Base-by-base conservation (phyloP, 768 basidiomycete species). In the Lanmaoa pseudosensibilis region DNA sequence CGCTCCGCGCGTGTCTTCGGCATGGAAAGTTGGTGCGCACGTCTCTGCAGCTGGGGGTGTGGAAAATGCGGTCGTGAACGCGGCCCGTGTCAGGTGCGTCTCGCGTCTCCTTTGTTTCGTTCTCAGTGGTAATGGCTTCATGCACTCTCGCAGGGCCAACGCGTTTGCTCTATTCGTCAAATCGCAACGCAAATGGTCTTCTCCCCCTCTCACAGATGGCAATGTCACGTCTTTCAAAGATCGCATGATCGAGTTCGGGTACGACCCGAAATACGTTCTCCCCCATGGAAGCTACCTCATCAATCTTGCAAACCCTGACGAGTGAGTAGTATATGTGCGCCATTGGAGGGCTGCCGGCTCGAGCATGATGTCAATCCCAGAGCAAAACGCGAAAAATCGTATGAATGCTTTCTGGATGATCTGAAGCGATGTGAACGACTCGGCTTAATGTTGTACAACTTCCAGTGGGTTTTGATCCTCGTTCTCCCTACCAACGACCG, bases 221-320 rank as follows among this genome's bases (percentile, higher is more conserved):
- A 84, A 80, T 1, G 77, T 92, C 10, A 53, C 71, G 3, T 59
- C 74, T 33, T 93, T 92, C 73, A 87, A 84, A 65, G 69, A 73
- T 34, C 77, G 84, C 25, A 78, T 92, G 82, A 64, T 73, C 52
- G 77, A 78, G 33, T 81, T 85, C 56, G 81, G 82, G 2, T 93
- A 93, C 67, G 73, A 80, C 1, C 72, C 80, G 3, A 72, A 74
- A n/a, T 73, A 87, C 56, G 77, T 94, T 2, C 73, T 95, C 3
- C 91, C 91, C 1, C 93, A 94, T 60, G 92, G 90, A 30, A 92
- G 84, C 61, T 94, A 94, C 68, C 80, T 94, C 30, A 81, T 94
- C 47, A 94, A 94, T 65, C 78, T 94, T 1, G 92, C 85, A 40
- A 93, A 93, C 69, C 86, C 88, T 0, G 88, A 92, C 56, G 60